Conservation (phyloP, 768 basidiomycete species). For the Chalciporus piperatus region DNA sequence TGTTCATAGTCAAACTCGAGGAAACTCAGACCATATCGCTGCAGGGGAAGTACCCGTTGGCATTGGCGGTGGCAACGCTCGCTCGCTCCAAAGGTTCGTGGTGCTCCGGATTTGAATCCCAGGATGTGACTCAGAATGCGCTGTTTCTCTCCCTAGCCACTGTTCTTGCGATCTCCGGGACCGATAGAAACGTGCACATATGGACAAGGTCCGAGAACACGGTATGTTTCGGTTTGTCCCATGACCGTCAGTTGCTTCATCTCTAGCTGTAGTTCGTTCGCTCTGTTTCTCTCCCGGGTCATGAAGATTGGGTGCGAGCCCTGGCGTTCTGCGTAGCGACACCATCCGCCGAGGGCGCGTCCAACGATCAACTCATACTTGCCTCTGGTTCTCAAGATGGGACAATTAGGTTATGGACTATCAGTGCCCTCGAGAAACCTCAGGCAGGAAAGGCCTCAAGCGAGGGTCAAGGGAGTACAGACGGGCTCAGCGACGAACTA, state of each 20-base stretch:
- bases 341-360: conserved; percentile 12
- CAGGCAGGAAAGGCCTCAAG: conserved; percentile 10
- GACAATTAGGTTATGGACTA: conserved; percentile 90
- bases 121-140: not conserved
- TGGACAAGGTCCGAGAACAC: conserved; percentile 64
- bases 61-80: conserved; percentile 59
- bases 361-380: conserved; percentile 54
- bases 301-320: conserved; percentile 93
- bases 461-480: conserved; percentile 18
- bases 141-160: conserved; percentile 38
- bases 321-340: conserved; percentile 58
- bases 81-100: conserved; percentile 64
- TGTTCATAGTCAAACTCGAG: conserved; percentile 33
- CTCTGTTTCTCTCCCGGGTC: conserved; percentile 66
- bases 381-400: conserved; percentile 96
- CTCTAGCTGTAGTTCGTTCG: conserved; percentile 48
- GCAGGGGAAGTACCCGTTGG: conserved; percentile 71
- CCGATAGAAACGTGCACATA: conserved; percentile 75
- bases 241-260: conserved; percentile 1
- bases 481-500: conserved; percentile 61
- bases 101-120: conserved; percentile 10
- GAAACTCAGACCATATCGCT: conserved; percentile 61
- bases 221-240: conserved; percentile 35
- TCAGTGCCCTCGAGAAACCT: conserved; percentile 48
- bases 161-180: conserved; percentile 81